Evolutionary conservation across 306 rosid species (phyloP), one percentile per base, ranked within the genome.

Genomic region (Oemleria cerasiformis): DNA sequence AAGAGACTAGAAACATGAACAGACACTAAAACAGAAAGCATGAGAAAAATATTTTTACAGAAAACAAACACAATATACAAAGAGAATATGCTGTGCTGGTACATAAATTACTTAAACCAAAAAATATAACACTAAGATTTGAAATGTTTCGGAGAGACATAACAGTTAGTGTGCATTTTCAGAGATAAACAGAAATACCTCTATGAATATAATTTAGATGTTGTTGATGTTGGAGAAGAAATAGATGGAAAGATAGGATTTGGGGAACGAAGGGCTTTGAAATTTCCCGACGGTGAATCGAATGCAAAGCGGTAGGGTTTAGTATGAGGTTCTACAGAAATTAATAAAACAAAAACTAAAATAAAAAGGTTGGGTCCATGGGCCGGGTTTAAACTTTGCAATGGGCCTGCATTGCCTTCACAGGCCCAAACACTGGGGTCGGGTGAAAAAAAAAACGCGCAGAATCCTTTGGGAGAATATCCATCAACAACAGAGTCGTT

Each of bases 391-490:
- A 12, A 12, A 12, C n/a, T 5, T 5, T 21, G 14, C 0, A 6
- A 34, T 59, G 64, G 64, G 64, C 64, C 64, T 15, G 3, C n/a
- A 59, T 1, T 6, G 23, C n/a, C n/a, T 41, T 41, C 64, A 41
- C 43, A 59, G 34, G 9, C 12, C 19, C 13, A 30, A 5, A 13
- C 3, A 4, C 0, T 10, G 5, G 23, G 0, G 54, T 30, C 3
- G 8, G 19, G 0, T 9, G 5, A 3, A 0, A 11, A 2, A 5
- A 3, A 47, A 25, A n/a, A 11, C 0, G 41, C 3, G 3, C 16
- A 45, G 41, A 65, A 66, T 67, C 68, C 8, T 56, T 15, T n/a
- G 25, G 9, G 36, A 59, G 72, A 3, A 67, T 67, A 59, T 59
- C 64, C 64, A 7, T 30, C 5, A 7, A 34, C 42, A 3, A 14